Conservation (phyloP, 345 rosid genomes). For the Mangifera indica region DNA sequence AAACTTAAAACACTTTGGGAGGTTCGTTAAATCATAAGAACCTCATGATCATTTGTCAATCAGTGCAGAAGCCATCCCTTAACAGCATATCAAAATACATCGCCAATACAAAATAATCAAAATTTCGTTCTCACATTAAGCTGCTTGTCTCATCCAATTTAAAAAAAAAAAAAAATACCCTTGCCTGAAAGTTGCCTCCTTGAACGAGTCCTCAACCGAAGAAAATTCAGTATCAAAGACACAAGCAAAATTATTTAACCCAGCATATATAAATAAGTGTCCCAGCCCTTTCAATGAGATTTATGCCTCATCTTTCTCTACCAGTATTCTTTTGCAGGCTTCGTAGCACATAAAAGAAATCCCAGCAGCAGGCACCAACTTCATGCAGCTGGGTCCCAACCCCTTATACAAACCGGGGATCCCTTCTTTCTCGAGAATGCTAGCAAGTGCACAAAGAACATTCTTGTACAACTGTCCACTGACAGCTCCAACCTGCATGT, state of each 20-base stretch:
- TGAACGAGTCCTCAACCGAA: slow-evolving; percentile 5
- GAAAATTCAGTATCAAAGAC: background rate
- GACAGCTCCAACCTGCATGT: slow-evolving; percentile 62
- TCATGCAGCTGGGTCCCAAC: slow-evolving; percentile 55
- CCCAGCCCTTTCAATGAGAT: background rate
- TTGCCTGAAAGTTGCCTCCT: background rate
- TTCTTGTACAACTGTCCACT: slow-evolving; percentile 52
- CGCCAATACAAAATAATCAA: no score
- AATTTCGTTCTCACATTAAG: no score
- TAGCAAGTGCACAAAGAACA: slow-evolving; percentile 49
- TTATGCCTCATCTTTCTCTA: slow-evolving; percentile 37
- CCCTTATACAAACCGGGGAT: slow-evolving; percentile 52
- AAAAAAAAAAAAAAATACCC: background rate
- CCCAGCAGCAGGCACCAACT: slow-evolving; percentile 49
- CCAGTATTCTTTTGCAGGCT: slow-evolving; percentile 36
- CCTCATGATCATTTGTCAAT: no score
- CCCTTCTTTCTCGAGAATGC: slow-evolving; percentile 55
- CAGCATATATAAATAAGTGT: background rate
- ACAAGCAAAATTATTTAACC: background rate
- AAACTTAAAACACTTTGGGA: no score
- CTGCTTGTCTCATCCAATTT: no score
- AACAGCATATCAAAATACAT: no score
- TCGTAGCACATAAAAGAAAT: slow-evolving; percentile 49
- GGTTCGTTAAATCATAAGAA: no score
- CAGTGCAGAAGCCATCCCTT: no score